Evolutionary conservation across 176 grass and related monocot species (phyloP), one percentile per base, ranked within the genome.

Genomic region (Pharus latifolius): DNA sequence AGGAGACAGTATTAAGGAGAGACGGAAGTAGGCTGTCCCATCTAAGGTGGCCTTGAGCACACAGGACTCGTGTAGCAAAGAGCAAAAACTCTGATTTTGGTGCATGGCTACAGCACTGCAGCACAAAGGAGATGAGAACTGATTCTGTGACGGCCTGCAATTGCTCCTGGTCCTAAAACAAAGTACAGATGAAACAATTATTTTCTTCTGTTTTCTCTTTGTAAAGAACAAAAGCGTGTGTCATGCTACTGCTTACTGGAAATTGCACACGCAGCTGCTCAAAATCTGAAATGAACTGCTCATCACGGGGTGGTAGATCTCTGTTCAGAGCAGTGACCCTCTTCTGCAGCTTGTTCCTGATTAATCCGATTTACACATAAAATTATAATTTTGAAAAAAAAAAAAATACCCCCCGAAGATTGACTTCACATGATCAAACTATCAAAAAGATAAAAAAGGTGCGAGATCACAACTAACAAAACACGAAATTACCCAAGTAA

Each of bases 321-420:
- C 79, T 74, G 47, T 78, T 88, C 48, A 80, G 41, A 76, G 90
- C 95, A 50, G 84, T 78, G 60, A 94, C 72, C 72, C 95, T 94
- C 79, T 94, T 99, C 80, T 91, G 95, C 57, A 88, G 46, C 79
- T 99, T 99, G 68, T 93, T 99, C 81, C 95, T 99, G 88, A 69
- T 73, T 69, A 80, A 85, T 72, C 29, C 18, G 30, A 18, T 72
- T 15, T 24, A 12, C 32, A 59, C 12, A 22, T 15, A 25, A 11
- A 28, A 57, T 57, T 55, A 72, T 12, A 84, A 46, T 69, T 71
- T 28, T 20, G 49, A 33, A 76, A 28, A 67, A 35, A 25, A 15
- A 18, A 27, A 5, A 37, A 44, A 26, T 8, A n/a, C n/a, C n/a
- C n/a, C n/a, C n/a, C n/a, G n/a, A n/a, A 46, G 32, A 80, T 32